Evolutionary conservation across 164 flowering plant species (phyloP), one percentile per base, ranked within the genome.

Genomic region (Nymphaea thermarum): DNA sequence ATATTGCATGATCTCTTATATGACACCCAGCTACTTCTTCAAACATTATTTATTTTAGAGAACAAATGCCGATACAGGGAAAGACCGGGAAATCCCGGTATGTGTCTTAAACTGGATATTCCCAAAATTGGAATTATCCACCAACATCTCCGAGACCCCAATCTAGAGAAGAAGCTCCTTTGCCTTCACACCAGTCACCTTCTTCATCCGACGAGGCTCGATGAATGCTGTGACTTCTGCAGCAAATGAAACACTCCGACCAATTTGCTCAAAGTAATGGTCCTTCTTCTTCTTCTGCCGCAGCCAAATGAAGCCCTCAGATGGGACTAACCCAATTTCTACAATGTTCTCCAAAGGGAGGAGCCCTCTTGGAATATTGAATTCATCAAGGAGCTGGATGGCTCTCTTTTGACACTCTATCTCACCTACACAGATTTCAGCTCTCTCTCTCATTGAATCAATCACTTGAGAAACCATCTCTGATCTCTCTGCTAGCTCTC

Each of bases 221-320:
- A 62, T 14, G 42, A 62, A 62, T 12, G 64, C 64, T 0, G 64
- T 62, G 18, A 62, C 17, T 6, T 62, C 64, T 4, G 42, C 16
- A 17, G 64, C 42, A 17, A 17, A 62, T 6, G 42, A 62, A 10
- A 62, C 42, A 17, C 7, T 62, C 64, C 64, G 25, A 8, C 64
- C 17, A 17, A 62, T 62, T 41, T 62, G 6, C 41, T 62, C 42
- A 17, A 62, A 62, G 42, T 62, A 55, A 71, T 80, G 82, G 42
- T 80, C 78, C 6, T 74, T 76, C 71, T 71, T 80, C 70, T 80
- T 77, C 67, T 71, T 43, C 59, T 77, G 80, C 14, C 42, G 17
- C 44, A 80, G 72, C 82, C 82, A 80, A 76, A 77, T 73, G 70
- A 72, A 80, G 4, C 82, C 82, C 6, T 80, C 77, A 44, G 60